phyloP scores from a whole-genome alignment of 2,329 filamentous ascomycete genomes.

The Dothideomycetes sp. region DNA sequence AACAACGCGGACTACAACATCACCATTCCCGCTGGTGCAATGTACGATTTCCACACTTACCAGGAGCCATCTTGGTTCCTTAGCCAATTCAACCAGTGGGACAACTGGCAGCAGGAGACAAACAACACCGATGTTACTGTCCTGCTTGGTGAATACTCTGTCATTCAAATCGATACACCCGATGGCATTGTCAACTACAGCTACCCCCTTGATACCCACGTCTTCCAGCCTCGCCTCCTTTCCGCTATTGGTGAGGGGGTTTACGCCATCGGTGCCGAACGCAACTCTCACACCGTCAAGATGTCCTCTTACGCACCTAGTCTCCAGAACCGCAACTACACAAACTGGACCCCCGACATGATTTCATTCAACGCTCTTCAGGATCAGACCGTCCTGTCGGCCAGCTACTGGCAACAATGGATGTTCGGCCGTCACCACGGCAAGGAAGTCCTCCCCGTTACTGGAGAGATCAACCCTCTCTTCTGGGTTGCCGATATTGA shows the following conservation, averaged over 20 bases:
- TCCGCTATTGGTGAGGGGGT: conserved; percentile 24
- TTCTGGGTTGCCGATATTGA: conserved; percentile 26
- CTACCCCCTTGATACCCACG: conserved; percentile 18
- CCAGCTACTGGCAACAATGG: conserved; percentile 26
- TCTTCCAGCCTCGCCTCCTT: conserved; percentile 22
- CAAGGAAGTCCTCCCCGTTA: conserved; percentile 23
- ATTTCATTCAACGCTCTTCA: conserved; percentile 25
- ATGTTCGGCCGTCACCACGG: conserved; percentile 24
- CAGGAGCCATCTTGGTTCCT: conserved; percentile 32
- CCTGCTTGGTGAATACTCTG: conserved; percentile 21
- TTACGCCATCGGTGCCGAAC: conserved; percentile 24
- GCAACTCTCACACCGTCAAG: conserved; percentile 24
- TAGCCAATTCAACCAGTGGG: conserved; percentile 33
- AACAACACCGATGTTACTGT: conserved; percentile 19
- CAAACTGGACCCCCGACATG: conserved; percentile 27
- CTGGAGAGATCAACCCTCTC: conserved; percentile 24
- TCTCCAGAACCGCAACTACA: conserved; percentile 26
- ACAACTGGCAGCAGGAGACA: conserved; percentile 27
- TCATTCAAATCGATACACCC: conserved; percentile 24
- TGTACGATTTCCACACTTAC: conserved; percentile 38
- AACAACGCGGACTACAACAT: conserved; percentile 26
- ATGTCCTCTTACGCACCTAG: conserved; percentile 24
- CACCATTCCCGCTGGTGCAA: conserved; percentile 25
- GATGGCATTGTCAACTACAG: conserved; percentile 21
- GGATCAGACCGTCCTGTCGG: conserved; percentile 23